Evolutionary conservation across 2,329 filamentous ascomycete genomes (phyloP), one percentile per base, ranked within the genome.

Genomic region (Cryphonectria nitschkei): DNA sequence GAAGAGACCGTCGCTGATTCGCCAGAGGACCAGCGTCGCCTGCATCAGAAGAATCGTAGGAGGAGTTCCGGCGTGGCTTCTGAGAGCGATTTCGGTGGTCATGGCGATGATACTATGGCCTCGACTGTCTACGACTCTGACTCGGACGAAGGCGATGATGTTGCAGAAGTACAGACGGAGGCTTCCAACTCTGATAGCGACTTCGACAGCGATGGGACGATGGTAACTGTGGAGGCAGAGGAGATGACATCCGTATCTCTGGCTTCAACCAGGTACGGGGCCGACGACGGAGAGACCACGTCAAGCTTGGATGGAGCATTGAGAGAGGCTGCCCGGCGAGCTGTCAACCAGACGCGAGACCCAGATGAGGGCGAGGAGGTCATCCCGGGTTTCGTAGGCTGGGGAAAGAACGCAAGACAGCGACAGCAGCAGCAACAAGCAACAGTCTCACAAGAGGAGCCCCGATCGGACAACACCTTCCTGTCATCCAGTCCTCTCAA

Each of bases 171-270:
- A n/a, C 84, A 86, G 7, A 86, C 86, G 58, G 83, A 85, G 32
- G 80, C 79, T 67, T 82, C 81, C 1, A 81, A 80, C 68, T 82
- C 81, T 37, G 85, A 84, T 50, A 85, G 83, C 62, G 83, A 84
- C 65, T 87, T 86, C 11, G 87, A 92, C 73, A 91, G 91, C 65
- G 92, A 93, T 74, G 92, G 90, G 41, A 95, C 93, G 0, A 91
- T 93, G 80, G 93, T 95, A 90, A 95, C 91, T 50, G 84, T 97
- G 61, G 93, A 95, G 72, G 85, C 93, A 26, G 93, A 96, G 70
- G 92, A 95, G 75, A 87, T 91, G 73, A 94, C 92, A 1, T 88
- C 89, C 43, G 90, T 88, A 37, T 92, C 92, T 22, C 82, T 89
- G 61, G 87, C 85, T 61, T 92, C 92, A 13, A 84, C 85, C 2